These are phyloP conservation scores for Withania somnifera DNA, from an alignment of 305 asterid species.

Conservation along the genomic window DNA sequence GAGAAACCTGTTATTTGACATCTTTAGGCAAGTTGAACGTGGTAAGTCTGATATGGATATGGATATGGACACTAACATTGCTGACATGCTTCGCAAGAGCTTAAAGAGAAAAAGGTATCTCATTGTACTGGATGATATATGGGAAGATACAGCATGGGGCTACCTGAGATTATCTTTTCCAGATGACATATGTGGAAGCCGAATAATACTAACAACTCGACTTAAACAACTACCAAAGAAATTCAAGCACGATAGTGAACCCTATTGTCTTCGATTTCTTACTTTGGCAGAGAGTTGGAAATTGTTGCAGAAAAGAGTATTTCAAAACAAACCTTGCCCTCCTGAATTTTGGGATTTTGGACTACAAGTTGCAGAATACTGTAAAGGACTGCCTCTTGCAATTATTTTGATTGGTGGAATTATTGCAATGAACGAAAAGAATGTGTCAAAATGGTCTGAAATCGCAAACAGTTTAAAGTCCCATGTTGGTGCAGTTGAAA, in stretches of 20 bases:
- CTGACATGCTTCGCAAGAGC: neutral
- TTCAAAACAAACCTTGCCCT: neutral
- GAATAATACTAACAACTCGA: constrained; percentile 7
- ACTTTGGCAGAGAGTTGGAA: neutral
- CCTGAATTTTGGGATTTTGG: neutral
- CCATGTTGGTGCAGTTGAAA: neutral
- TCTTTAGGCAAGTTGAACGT: neutral
- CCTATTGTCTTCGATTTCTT: neutral
- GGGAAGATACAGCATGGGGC: constrained; percentile 7
- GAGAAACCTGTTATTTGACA: neutral
- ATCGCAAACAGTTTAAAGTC: neutral
- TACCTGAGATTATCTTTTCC: constrained; percentile 3
- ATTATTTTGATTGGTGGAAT: neutral
- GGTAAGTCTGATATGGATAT: neutral
- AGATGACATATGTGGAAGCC: neutral
- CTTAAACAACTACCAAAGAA: neutral
- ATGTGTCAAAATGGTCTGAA: neutral
- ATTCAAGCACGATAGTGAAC: neutral
- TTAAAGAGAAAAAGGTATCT: constrained; percentile 1
- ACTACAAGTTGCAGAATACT: neutral
- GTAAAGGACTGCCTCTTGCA: neutral
- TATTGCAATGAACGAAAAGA: neutral
- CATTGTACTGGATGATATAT: constrained; percentile 11
- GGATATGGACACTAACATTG: neutral
- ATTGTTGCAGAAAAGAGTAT: neutral